Evolutionary conservation across 306 rosid genomes (phyloP), one percentile per base, ranked within the genome.

Genomic region (Alnus glutinosa): DNA sequence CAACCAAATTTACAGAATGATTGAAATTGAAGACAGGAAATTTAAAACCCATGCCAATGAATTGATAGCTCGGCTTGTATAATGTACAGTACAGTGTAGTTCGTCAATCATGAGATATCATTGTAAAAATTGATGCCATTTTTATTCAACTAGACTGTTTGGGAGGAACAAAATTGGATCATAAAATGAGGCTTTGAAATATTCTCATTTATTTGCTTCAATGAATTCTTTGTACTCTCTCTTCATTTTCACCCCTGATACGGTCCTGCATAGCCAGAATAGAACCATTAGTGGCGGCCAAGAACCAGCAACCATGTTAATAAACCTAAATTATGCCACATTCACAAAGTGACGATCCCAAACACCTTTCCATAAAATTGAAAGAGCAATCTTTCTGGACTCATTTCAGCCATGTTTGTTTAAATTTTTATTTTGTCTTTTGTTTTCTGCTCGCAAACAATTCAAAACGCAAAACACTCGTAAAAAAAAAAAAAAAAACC

Each of bases 171-270:
- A 63, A 63, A 63, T 63, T 63, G 46, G 70, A 63, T 63, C 46
- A 13, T 13, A 7, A 63, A 34, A 63, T 58, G 34, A 19, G 46
- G 9, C 36, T 15, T 36, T 7, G 12, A 64, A 36, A 36, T 15
- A 4, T 5, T 85, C 83, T 87, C 89, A 94, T 78, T 83, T 94
- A 63, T 88, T 91, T 42, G 86, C 81, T 82, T 88, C 97, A 30
- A 94, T 89, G 85, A 94, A 89, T 70, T 91, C 97, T 89, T 84
- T 89, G 85, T 91, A 94, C 77, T 91, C 97, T 1, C 89, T 86
- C 92, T 94, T 94, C 98, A 23, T 23, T 23, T 23, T 23, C 28
- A 23, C 28, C 28, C 28, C 28, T 88, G 97, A 80, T 4, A 92
- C 78, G 73, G 86, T 89, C 91, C 97, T 94, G 87, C 83, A 88